Conservation (phyloP, 805 yeast genomes). For the Metschnikowia kofuensis region DNA sequence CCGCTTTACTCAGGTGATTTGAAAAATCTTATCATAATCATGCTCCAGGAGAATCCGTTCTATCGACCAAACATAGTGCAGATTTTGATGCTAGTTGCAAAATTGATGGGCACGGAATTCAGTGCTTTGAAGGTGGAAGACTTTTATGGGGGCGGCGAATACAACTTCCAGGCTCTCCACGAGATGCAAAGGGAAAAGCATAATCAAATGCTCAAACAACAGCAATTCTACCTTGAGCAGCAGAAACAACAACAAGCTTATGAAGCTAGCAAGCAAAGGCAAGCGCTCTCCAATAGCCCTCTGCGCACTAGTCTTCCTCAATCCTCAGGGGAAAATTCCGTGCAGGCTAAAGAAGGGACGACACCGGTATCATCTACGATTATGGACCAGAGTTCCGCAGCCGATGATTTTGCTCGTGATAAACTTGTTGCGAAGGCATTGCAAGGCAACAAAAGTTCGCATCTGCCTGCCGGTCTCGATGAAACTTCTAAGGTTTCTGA, state of each 20-base stretch:
- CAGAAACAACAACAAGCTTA: conserved; percentile 30
- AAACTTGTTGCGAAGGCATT: neutral
- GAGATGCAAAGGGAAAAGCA: conserved; percentile 45
- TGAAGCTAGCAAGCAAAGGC: conserved; percentile 16
- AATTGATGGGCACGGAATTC: conserved; percentile 41
- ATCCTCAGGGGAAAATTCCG: conserved; percentile 7
- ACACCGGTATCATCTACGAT: conserved; percentile 1
- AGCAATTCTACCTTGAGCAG: conserved; percentile 40
- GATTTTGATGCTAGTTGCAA: conserved; percentile 62
- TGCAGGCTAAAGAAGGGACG: conserved; percentile 1
- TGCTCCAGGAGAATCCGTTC: conserved; percentile 80
- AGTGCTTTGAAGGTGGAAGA: conserved; percentile 34
- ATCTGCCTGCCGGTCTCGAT: too few species aligned
- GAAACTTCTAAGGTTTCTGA: neutral
- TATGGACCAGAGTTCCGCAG: neutral
- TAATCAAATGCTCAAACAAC: conserved; percentile 32
- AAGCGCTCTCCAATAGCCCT: conserved; percentile 13
- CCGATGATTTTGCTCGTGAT: neutral
- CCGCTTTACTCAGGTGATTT: conserved; percentile 72
- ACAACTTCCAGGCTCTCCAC: conserved; percentile 54
- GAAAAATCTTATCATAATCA: conserved; percentile 69
- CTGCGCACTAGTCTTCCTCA: conserved; percentile 11
- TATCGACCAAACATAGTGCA: conserved; percentile 86
- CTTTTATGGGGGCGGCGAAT: conserved; percentile 50
- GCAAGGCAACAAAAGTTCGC: neutral